phyloP scores from a whole-genome alignment of 2,329 filamentous ascomycete species.

The Aspergillus candidus region DNA sequence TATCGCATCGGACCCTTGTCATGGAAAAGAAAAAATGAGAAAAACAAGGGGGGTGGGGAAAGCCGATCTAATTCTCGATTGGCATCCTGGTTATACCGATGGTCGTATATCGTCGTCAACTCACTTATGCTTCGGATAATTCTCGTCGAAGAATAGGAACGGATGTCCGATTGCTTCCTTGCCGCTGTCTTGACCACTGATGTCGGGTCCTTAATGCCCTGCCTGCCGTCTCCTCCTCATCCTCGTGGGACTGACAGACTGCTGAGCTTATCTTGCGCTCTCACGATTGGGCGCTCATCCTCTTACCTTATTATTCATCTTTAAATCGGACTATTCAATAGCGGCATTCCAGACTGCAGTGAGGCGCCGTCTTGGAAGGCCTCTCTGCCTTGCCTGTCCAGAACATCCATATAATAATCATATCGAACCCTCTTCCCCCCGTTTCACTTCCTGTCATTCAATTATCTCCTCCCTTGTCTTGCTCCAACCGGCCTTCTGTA shows the following conservation, averaged over 20 bases:
- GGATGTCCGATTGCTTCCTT: slow-evolving; percentile 6
- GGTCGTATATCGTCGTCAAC: not conserved
- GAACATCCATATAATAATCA: no score
- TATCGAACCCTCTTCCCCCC: slow-evolving; percentile 2
- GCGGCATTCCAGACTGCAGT: slow-evolving; percentile 3
- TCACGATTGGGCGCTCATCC: slow-evolving; percentile 8
- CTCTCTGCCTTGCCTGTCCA: slow-evolving; percentile 1
- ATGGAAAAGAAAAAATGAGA: not conserved
- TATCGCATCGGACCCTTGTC: slow-evolving; percentile 6
- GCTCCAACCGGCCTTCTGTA: no score
- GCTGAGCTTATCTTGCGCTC: slow-evolving; percentile 15
- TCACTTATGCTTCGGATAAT: slow-evolving; percentile 11
- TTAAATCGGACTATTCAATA: slow-evolving; percentile 5
- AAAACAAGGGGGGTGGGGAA: no score
- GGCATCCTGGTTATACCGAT: no score
- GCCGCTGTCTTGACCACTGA: slow-evolving; percentile 7
- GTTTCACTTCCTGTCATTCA: slow-evolving; percentile 8
- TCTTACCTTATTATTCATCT: slow-evolving; percentile 7
- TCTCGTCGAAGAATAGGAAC: slow-evolving; percentile 11
- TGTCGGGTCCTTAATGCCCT: slow-evolving; percentile 9
- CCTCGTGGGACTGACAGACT: slow-evolving; percentile 8
- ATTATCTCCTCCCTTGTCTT: slow-evolving; percentile 7
- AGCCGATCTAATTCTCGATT: no score
- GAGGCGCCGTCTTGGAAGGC: slow-evolving; percentile 1
- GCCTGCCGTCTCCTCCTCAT: slow-evolving; percentile 7